Evolutionary conservation across 352 stramenopile species (phyloP), one percentile per base, ranked within the genome.

Genomic region (Globisporangium spinosum): DNA sequence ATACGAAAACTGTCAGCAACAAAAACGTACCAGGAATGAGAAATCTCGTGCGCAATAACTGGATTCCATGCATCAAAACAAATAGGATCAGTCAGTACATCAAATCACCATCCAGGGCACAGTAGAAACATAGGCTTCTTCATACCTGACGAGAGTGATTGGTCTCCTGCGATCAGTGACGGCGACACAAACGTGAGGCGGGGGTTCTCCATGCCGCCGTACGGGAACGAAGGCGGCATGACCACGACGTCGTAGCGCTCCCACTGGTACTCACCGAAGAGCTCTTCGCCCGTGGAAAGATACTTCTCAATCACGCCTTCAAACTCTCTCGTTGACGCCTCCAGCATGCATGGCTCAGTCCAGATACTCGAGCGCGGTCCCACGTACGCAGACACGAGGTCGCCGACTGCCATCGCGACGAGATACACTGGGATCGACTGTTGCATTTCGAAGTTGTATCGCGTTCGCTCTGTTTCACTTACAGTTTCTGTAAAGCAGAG

Each of bases 141-240:
- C 43, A 51, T 71, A 91, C 83, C 82, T 9, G 82, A 90, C 58
- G 82, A 85, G 5, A 94, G 76, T 2, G 87, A 95, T 51, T 89
- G 82, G 32, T 95, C 87, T 1, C 88, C 86, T n/a, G 80, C 79
- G 67, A 95, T 77, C 20, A 89, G 82, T 22, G 78, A 89, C 40
- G 85, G 88, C 27, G 88, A 94, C 59, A 92, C 74, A 58, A 92
- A 98, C 10, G 92, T 97, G 43, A 97, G 79, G 34, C 89, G 83
- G 9, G 93, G 93, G 77, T 98, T 98, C 76, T 99, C 98, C 97
- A 99, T 99, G n/a, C 97, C 98, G 40, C 98, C 98, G 75, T 99
- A 99, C 0, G 89, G 88, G 65, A 97, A 97, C n/a, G 82, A 95
- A 7, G 87, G 87, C 10, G 89, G 89, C 86, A 96, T 91, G 40